phyloP scores from a whole-genome alignment of 257 asterid genomes.

The Jaltomata sinuosa region DNA sequence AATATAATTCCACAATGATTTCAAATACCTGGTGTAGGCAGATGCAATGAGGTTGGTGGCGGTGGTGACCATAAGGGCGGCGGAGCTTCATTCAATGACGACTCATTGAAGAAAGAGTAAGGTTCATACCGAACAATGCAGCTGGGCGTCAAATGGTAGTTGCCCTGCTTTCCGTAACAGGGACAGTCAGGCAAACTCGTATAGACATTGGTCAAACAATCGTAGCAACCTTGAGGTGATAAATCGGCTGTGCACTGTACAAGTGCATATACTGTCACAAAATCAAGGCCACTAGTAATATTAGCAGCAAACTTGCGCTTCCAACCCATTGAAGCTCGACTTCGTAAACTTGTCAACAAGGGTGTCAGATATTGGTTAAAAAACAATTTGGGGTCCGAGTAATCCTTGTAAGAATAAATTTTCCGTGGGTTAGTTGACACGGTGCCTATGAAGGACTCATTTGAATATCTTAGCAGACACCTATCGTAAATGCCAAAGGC shows the following conservation, averaged over 20 bases:
- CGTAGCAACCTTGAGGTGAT: background rate
- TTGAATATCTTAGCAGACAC: slow-evolving; percentile 23
- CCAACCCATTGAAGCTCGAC: background rate
- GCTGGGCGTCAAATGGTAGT: background rate
- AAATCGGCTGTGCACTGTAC: slow-evolving; percentile 27
- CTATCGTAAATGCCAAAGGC: slow-evolving; percentile 8
- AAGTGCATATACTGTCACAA: background rate
- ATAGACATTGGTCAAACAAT: background rate
- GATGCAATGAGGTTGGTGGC: too few species aligned
- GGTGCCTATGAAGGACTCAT: slow-evolving; percentile 2
- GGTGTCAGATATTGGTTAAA: background rate
- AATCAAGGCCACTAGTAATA: background rate
- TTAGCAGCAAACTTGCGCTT: background rate
- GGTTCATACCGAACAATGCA: background rate
- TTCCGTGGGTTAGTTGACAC: background rate
- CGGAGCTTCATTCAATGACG: background rate
- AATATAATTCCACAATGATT: background rate
- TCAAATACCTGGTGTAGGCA: background rate
- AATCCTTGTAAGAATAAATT: fast-evolving
- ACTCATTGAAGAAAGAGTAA: background rate
- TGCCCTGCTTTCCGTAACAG: background rate
- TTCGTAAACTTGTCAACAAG: background rate
- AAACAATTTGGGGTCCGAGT: background rate
- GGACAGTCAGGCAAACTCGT: fast-evolving
- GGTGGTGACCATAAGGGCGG: background rate